phyloP scores from a whole-genome alignment of 2,329 filamentous ascomycete genomes.

The Drechmeria coniospora region DNA sequence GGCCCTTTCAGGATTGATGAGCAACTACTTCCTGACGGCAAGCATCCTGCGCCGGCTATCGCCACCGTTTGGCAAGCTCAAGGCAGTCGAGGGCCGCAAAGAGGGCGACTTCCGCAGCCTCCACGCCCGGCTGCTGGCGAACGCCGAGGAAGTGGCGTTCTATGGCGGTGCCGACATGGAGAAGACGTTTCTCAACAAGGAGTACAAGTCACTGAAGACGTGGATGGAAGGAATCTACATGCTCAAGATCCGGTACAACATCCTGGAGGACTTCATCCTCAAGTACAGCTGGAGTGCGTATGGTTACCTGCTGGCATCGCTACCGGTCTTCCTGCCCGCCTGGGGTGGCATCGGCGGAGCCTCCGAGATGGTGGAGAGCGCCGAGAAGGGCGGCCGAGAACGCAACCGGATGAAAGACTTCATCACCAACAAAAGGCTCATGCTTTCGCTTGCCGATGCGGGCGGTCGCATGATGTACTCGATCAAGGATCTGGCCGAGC shows the following conservation, averaged over 20 bases:
- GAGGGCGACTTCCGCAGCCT: slow-evolving; percentile 90
- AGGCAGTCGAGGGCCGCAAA: slow-evolving; percentile 85
- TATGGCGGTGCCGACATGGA: slow-evolving; percentile 94
- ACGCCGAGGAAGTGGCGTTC: slow-evolving; percentile 94
- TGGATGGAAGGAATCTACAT: slow-evolving; percentile 99
- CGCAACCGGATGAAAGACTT: slow-evolving; percentile 92
- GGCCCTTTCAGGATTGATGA: slow-evolving; percentile 69
- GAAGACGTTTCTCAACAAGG: slow-evolving; percentile 77
- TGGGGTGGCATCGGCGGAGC: slow-evolving; percentile 76
- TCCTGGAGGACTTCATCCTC: slow-evolving; percentile 92
- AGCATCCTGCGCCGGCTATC: slow-evolving; percentile 78
- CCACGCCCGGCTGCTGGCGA: slow-evolving; percentile 84
- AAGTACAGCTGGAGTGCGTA: slow-evolving; percentile 99
- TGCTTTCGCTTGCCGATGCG: slow-evolving; percentile 92
- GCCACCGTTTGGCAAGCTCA: slow-evolving; percentile 90
- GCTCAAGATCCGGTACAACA: slow-evolving; percentile 96
- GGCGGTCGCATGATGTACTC: slow-evolving; percentile 99
- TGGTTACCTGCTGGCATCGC: slow-evolving; percentile 81
- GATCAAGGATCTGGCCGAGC: slow-evolving; percentile 91
- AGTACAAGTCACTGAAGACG: slow-evolving; percentile 80
- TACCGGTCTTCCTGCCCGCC: slow-evolving; percentile 85
- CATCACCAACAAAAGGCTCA: slow-evolving; percentile 96
- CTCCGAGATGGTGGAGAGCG: slow-evolving; percentile 43
- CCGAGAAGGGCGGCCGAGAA: slow-evolving; percentile 45
- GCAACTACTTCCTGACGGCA: slow-evolving; percentile 89